Evolutionary conservation across 1,139 yeast genomes (phyloP), one percentile per base, ranked within the genome.

Genomic region (Geotrichum restrictum): DNA sequence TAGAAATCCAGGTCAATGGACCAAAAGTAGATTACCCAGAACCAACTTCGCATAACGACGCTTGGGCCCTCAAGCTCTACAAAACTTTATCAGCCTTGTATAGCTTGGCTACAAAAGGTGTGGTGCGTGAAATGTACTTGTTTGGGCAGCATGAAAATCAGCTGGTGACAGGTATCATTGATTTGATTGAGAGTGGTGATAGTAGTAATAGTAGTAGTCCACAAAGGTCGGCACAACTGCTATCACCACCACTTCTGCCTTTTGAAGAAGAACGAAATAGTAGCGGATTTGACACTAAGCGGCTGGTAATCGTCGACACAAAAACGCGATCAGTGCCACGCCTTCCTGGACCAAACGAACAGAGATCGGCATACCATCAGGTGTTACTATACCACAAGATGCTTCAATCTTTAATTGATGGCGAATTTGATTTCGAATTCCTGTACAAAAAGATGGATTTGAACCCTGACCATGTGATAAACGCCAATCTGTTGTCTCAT

Each of bases 281-380:
- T 19, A n/a, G 19, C 3, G 43, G 14, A 5, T 33, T 16, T 29
- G 54, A 52, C 41, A 43, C 49, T 2, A 51, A 38, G 3, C 13
- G 38, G 33, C 37, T 52, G 40, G 55, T 56, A n/a, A 56, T 69
- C 11, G 56, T 58, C 7, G 73, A 69, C 45, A 68, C 71, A 21
- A 69, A 69, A 49, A 63, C 71, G 11, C 55, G 71, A 18, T 27
- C 33, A 4, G 21, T 49, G 1, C 29, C 40, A 16, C 46, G 49
- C 1, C 56, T 60, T 5, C 67, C 68, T 1, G 41, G 52, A 7
- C 47, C 46, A 5, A 56, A 60, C n/a, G 65, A 65, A 45, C 58
- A 59, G 40, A 57, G 61, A 5, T 56, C 64, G 1, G 72, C 72
- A 1, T 67, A 62, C 49, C 71, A 69, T 45, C 72, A 69, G 56